A percentile compares a stretch with the other conserved stretches of the same genome.
Conservation (phyloP, 2,329 filamentous ascomycete species). For the Graphium sp. region DNA sequence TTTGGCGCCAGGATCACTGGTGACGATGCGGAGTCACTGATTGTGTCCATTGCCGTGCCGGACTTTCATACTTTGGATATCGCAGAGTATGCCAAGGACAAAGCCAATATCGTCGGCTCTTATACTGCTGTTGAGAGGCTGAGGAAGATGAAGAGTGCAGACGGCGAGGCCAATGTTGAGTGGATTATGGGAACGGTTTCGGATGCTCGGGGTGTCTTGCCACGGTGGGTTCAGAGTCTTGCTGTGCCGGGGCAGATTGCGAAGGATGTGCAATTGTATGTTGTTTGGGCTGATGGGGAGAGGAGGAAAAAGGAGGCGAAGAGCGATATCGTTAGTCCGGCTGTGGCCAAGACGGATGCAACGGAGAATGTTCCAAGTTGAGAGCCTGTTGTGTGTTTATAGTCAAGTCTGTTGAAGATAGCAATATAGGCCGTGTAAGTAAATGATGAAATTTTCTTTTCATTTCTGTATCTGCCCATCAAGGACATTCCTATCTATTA, state of each 20-base stretch:
- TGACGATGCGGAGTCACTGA: constrained; percentile 29
- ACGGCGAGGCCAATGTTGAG: constrained; percentile 34
- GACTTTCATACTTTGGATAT: constrained; percentile 25
- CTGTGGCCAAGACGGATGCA: no score
- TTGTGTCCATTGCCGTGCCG: constrained; percentile 37
- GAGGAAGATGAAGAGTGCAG: constrained; percentile 24
- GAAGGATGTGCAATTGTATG: constrained; percentile 55
- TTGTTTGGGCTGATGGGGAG: constrained; percentile 40
- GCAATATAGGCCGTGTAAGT: no score
- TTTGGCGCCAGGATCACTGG: no score
- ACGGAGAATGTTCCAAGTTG: no score
- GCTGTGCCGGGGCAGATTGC: constrained; percentile 45
- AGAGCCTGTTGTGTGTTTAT: no score
- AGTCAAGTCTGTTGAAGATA: no score
- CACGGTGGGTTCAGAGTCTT: constrained; percentile 47
- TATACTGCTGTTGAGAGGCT: constrained; percentile 53
- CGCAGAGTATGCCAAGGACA: constrained; percentile 44
- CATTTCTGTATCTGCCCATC: no score
- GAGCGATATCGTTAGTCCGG: no score
- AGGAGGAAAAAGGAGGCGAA: constrained; percentile 12
- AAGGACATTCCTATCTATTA: no score
- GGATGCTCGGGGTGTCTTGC: constrained; percentile 51
- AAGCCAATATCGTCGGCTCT: constrained; percentile 33
- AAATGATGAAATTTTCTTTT: no score
- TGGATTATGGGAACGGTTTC: constrained; percentile 69